Base-by-base conservation (phyloP, 495 filamentous ascomycete species). In the Penicillium coffeae region DNA sequence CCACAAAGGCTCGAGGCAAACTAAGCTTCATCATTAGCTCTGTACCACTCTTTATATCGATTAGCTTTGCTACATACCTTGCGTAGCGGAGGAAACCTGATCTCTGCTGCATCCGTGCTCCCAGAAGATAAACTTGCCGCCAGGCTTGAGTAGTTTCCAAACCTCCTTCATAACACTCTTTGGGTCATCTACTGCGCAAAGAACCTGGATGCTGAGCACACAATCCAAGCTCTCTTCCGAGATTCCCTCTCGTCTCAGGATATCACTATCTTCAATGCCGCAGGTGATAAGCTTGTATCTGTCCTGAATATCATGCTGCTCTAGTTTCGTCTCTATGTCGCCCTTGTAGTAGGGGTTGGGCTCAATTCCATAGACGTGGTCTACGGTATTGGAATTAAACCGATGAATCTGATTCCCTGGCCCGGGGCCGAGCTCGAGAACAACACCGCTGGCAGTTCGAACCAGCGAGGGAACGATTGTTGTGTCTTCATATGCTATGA, bases 381-480 rank as follows among this genome's bases (percentile, higher is more conserved):
- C 48, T n/a, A 79, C 56, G 7, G 54, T 53, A 13, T 51, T 55
- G 9, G 48, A 15, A 52, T 72, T 62, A 22, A 59, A 74, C 21
- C 68, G 72, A 3, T 63, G 60, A 1, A 79, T 55, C 20, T 77
- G 77, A 32, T 70, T 71, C 0, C 76, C 77, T 35, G 63, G 52
- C 6, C 74, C 76, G 2, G 75, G 69, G 25, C 76, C 77, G 6
- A 78, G 62, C 48, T 80, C 77, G 35, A 80, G 63, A 25, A 79
- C 52, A 8, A 58, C 52, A 45, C 77, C 74, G 4, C 34, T 15
- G 15, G 71, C 70, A 38, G 56, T 25, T 14, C 39, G 21, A 1
- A 78, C 60, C 37, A 79, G 67, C 1, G 58, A 56, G 19, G 74
- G 74, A 21, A 78, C 58, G 34, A 50, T 21, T 19, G 69, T 74